These are phyloP conservation scores for Dactylis glomerata DNA, from an alignment of 176 grass and related monocot genomes.

Conservation along the genomic window DNA sequence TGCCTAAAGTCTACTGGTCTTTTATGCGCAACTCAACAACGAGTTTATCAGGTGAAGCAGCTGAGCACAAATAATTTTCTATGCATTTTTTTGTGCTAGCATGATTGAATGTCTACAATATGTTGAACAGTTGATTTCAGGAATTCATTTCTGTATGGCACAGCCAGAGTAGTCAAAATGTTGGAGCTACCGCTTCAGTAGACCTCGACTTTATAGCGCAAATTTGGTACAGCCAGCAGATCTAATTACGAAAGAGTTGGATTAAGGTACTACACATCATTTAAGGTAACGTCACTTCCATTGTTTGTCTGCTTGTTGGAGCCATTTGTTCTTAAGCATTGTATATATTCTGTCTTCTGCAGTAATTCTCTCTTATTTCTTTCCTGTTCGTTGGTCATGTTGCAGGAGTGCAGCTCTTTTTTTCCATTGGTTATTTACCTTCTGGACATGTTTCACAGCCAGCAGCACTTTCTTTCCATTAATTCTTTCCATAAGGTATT, in stretches of 20 bases:
- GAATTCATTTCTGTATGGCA: slow-evolving; percentile 95
- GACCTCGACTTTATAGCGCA: slow-evolving; percentile 66
- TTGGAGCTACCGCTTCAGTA: slow-evolving; percentile 35
- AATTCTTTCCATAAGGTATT: no score
- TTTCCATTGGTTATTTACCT: no score
- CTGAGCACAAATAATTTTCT: background rate
- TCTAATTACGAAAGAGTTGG: slow-evolving; percentile 49
- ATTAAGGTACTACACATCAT: slow-evolving; percentile 48
- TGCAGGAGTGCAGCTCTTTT: no score
- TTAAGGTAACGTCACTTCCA: slow-evolving; percentile 36
- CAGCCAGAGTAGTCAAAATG: slow-evolving; percentile 71
- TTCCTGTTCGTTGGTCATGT: no score
- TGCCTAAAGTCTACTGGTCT: slow-evolving; percentile 66
- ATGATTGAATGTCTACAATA: slow-evolving; percentile 9
- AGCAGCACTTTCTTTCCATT: no score
- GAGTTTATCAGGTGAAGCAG: slow-evolving; percentile 81
- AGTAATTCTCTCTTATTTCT: no score
- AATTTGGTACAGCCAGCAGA: slow-evolving; percentile 56
- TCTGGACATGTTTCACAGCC: no score
- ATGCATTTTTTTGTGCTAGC: background rate
- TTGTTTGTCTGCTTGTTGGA: background rate
- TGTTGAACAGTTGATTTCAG: slow-evolving; percentile 41
- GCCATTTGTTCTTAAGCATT: slow-evolving; percentile 15
- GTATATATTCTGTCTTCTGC: slow-evolving; percentile 32
- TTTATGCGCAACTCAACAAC: slow-evolving; percentile 58